A percentile compares a stretch with the other conserved stretches of the same genome.
phyloP scores from a whole-genome alignment of 2,329 filamentous ascomycete genomes.

The Chaetothyriales sp. region DNA sequence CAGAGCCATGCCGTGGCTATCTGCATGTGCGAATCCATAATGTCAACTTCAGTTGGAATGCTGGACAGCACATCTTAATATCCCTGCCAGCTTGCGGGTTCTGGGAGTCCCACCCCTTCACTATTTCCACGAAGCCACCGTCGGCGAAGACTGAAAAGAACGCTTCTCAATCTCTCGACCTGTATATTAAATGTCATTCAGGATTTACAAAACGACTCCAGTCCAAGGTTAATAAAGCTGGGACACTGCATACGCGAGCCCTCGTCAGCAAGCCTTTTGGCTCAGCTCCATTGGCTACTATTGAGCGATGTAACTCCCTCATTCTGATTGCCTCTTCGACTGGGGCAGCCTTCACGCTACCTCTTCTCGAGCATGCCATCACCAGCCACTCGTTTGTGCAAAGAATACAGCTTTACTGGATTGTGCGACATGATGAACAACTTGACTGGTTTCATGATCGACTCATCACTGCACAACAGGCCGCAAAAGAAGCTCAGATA shows the following conservation, averaged over 20 bases:
- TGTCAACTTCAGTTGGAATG: conserved; percentile 36
- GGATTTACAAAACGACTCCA: conserved; percentile 12
- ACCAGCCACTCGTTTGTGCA: conserved; percentile 4
- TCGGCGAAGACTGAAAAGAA: conserved; percentile 1
- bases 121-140: conserved; percentile 32
- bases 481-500: conserved; percentile 36
- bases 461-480: conserved; percentile 3
- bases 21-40: conserved; percentile 6
- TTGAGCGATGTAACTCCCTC: conserved; percentile 11
- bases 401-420: conserved; percentile 11
- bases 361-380: conserved; percentile 18
- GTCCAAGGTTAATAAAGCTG: background rate
- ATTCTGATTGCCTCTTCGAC: conserved; percentile 18
- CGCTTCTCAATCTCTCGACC: conserved; percentile 5
- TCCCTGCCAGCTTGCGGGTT: conserved; percentile 42
- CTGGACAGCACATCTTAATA: conserved; percentile 50
- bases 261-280: conserved; percentile 12
- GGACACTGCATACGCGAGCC: background rate
- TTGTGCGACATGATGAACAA: conserved; percentile 8
- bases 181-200: conserved; percentile 11
- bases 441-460: conserved; percentile 10
- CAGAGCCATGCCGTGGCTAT: conserved; percentile 3
- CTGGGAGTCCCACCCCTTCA: conserved; percentile 50
- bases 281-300: conserved; percentile 3
- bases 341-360: conserved; percentile 44